Evolutionary conservation across 2,329 filamentous ascomycete species (phyloP).

Genomic region (Cadophora gregata): DNA sequence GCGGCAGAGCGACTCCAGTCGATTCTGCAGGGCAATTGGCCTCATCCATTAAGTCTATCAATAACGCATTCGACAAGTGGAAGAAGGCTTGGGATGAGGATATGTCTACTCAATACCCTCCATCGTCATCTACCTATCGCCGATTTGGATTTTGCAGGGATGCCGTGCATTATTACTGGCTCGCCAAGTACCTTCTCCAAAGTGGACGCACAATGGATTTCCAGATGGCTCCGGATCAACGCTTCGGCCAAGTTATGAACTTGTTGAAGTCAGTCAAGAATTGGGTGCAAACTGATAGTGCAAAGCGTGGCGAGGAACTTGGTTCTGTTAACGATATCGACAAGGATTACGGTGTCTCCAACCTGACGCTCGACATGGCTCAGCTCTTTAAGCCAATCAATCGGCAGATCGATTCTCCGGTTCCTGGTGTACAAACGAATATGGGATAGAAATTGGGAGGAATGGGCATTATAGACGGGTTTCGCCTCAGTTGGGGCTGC

Average conservation of each 20-base stretch:
- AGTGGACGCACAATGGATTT: slow-evolving; percentile 60
- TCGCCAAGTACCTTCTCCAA: slow-evolving; percentile 70
- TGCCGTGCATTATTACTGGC: slow-evolving; percentile 75
- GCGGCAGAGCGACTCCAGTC: slow-evolving; percentile 54
- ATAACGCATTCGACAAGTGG: slow-evolving; percentile 70
- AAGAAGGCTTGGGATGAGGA: slow-evolving; percentile 75
- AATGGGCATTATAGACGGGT: slow-evolving; percentile 31
- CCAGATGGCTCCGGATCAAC: slow-evolving; percentile 61
- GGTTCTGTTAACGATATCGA: slow-evolving; percentile 74
- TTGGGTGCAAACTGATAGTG: slow-evolving; percentile 68
- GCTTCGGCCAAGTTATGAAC: slow-evolving; percentile 65
- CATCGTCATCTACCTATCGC: slow-evolving; percentile 55
- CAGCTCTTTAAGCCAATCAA: slow-evolving; percentile 69
- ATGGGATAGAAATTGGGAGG: slow-evolving; percentile 36
- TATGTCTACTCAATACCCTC: slow-evolving; percentile 70
- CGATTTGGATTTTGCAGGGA: slow-evolving; percentile 75
- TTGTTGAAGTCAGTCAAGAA: slow-evolving; percentile 64
- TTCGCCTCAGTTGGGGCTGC: slow-evolving; percentile 30
- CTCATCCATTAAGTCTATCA: slow-evolving; percentile 54
- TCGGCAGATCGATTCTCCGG: slow-evolving; percentile 49
- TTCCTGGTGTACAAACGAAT: slow-evolving; percentile 42
- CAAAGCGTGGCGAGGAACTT: slow-evolving; percentile 67
- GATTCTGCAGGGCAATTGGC: slow-evolving; percentile 44
- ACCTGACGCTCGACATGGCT: slow-evolving; percentile 74
- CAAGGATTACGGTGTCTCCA: slow-evolving; percentile 66